Base-by-base conservation (phyloP, 176 grass and related monocot genomes). In the Avena eriantha region DNA sequence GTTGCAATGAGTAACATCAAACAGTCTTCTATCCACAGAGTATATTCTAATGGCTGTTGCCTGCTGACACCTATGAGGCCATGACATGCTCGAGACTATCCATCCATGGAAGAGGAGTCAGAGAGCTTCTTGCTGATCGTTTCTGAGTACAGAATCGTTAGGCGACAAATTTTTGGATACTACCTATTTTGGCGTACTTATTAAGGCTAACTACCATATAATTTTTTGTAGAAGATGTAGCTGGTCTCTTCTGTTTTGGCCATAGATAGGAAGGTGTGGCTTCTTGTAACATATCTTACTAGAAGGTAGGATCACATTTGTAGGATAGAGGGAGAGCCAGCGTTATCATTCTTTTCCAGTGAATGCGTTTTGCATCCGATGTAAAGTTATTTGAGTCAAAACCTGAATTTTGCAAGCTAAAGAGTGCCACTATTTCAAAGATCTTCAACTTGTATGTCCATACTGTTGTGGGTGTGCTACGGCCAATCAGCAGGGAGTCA, bases 1-100 rank as follows among this genome's bases (percentile, higher is more conserved):
- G 97, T 75, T 99, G 97, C 73, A 91, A 90, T 49, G 90, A 95
- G 17, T 90, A 75, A 71, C 77, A 26, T 16, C 45, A 51, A 69
- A 9, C 21, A 10, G 1, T 11, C 36, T 41, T 76, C 51, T 35
- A 41, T 41, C 39, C 7, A 29, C 29, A 2, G 29, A 29, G 29
- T 29, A 31, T 48, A 4, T 66, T 67, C n/a, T 19, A 15, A 39
- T 75, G 80, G 24, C 24, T 21, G 21, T 36, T 21, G 47, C 67
- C 21, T 77, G 57, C 80, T 41, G 50, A 85, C 45, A 80, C 43
- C 35, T n/a, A 86, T 0, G 55, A 19, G 8, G 67, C 67, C 33
- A 51, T 50, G 15, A 50, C 60, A 78, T 61, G 23, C 76, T 69
- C 22, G 39, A 50, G 13, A 70, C 29, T 63, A 22, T 10, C 59